These are phyloP conservation scores for Grigorovia transvaalensis DNA, from an alignment of 805 yeast species.

Conservation along the genomic window DNA sequence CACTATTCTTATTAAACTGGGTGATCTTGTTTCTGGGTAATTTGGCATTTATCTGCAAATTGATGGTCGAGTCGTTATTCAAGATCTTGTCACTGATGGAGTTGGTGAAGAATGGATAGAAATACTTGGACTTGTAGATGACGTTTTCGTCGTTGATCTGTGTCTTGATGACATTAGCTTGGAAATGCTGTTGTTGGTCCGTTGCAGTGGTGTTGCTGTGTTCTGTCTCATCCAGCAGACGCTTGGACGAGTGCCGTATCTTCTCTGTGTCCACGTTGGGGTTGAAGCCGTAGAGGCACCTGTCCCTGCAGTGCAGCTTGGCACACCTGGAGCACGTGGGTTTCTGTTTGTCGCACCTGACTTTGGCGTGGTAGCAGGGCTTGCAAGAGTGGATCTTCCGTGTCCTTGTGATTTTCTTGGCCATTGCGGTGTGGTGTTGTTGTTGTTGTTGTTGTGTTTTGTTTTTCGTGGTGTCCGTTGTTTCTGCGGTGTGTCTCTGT, in stretches of 20 bases:
- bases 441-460: not conserved
- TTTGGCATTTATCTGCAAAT: not conserved
- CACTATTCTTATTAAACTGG: constrained; percentile 10
- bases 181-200: not conserved
- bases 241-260: not conserved
- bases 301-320: constrained; percentile 1
- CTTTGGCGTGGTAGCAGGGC: constrained; percentile 21
- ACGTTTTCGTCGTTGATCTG: constrained; percentile 1
- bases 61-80: constrained; percentile 2
- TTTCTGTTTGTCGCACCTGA: constrained; percentile 15
- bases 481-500: too few relatives aligned
- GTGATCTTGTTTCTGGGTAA: constrained; percentile 16
- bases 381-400: constrained; percentile 19
- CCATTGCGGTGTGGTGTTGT: not conserved
- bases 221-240: not conserved
- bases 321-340: constrained; percentile 19
- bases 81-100: constrained; percentile 16
- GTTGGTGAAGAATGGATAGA: constrained; percentile 19
- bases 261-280: not conserved
- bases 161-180: not conserved
- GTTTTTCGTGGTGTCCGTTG: not conserved
- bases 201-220: not conserved
- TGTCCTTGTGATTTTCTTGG: constrained; percentile 15
- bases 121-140: constrained; percentile 15
- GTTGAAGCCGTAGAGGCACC: constrained; percentile 19